A percentile compares a stretch with the other conserved stretches of the same genome.
phyloP scores from a whole-genome alignment of 1,139 yeast genomes.

The Suhomyces chickasaworum region DNA sequence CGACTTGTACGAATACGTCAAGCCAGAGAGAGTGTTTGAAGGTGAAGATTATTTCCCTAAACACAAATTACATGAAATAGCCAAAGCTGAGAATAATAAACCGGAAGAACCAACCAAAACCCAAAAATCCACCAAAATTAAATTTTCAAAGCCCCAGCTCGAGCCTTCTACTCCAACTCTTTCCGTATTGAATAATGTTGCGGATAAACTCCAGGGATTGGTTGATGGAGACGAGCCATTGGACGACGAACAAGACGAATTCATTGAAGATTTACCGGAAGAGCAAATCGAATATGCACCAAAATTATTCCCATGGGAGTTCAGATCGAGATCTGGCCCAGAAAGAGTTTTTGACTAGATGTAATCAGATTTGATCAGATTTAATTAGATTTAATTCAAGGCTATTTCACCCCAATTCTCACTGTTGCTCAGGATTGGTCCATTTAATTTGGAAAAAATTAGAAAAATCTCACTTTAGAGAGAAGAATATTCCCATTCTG shows the following conservation, averaged over 20 bases:
- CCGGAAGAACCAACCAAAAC: neutral
- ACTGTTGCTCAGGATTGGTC: too few relatives aligned
- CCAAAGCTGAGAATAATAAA: neutral
- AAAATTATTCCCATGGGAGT: slow-evolving; percentile 45
- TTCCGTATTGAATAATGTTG: slow-evolving; percentile 5
- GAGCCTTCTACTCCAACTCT: slow-evolving; percentile 9
- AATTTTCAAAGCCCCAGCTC: neutral
- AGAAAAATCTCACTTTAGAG: too few relatives aligned
- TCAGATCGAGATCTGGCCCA: slow-evolving; percentile 21
- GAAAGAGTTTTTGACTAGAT: slow-evolving; percentile 39
- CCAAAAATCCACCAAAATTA: neutral
- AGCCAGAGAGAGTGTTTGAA: slow-evolving; percentile 38
- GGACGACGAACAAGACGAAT: slow-evolving; percentile 4
- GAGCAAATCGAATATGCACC: slow-evolving; percentile 16
- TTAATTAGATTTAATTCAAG: too few relatives aligned
- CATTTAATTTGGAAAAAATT: too few relatives aligned
- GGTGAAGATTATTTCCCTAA: slow-evolving; percentile 32
- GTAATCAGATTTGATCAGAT: too few relatives aligned
- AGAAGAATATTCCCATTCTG: too few relatives aligned
- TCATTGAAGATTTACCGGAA: slow-evolving; percentile 1
- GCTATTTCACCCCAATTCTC: too few relatives aligned
- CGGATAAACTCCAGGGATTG: slow-evolving; percentile 7
- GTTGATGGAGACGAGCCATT: slow-evolving; percentile 2
- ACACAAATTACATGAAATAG: slow-evolving; percentile 22
- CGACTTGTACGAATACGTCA: slow-evolving; percentile 11